These are phyloP conservation scores for Ichthyophthirius multifiliis DNA, from an alignment of 169 alveolate species.

Conservation along the genomic window DNA sequence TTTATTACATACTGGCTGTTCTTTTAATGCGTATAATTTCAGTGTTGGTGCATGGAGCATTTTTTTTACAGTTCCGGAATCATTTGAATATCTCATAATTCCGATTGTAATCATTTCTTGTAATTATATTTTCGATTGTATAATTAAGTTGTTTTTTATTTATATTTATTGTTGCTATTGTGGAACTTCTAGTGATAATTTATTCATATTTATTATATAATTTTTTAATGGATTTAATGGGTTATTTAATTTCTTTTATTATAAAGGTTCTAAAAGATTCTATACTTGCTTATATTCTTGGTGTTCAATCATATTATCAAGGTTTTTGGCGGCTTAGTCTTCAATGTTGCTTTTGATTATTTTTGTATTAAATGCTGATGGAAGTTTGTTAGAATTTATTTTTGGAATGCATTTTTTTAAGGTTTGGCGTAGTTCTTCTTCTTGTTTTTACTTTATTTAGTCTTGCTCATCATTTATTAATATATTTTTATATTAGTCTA, in stretches of 20 bases:
- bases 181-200: neutral
- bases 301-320: neutral
- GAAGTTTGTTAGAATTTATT: neutral
- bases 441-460: no score
- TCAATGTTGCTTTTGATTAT: neutral
- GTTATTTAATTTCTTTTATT: constrained; percentile 14
- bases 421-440: neutral
- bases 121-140: constrained; percentile 17
- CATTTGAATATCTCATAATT: constrained; percentile 18
- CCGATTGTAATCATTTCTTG: constrained; percentile 58
- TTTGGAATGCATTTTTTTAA: neutral
- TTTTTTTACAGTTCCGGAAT: constrained; percentile 41
- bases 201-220: neutral
- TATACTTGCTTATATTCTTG: neutral
- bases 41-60: constrained; percentile 58
- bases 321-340: neutral
- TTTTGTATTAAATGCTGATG: neutral
- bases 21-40: constrained; percentile 42
- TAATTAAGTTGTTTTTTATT: neutral
- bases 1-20: constrained; percentile 28
- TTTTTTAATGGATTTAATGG: neutral
- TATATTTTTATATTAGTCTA: no score
- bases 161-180: neutral
- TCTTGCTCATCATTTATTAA: no score
- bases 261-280: neutral